Evolutionary conservation across 257 asterid species (phyloP), one percentile per base, ranked within the genome.

Genomic region (Schizonepeta tenuifolia): DNA sequence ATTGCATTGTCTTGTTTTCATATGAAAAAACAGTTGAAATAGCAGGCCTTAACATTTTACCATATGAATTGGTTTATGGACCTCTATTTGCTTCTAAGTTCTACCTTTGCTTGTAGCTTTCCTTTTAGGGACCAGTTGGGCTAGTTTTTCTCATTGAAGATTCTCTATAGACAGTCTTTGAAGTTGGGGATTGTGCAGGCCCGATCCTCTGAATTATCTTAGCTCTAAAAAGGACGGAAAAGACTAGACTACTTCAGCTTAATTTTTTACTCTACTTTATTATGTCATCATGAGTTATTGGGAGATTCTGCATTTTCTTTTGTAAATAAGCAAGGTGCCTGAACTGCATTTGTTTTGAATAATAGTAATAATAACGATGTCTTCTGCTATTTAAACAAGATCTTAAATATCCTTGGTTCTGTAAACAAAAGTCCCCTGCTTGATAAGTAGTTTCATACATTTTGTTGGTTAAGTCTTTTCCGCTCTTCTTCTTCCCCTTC

Each of bases 391-490:
- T 31, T 33, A 26, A 59, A 51, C n/a, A 43, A 56, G 36, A 58
- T 31, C 18, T 57, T 28, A 33, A 68, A 15, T 70, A 14, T 36
- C 21, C 9, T 46, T n/a, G 35, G 73, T 67, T 33, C 47, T 51
- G 3, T 7, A 24, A 66, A 12, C 5, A 62, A 20, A 51, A n/a
- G 26, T n/a, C 28, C 57, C 57, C 10, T 20, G 62, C 53, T 40
- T 7, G 15, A 41, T 41, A 11, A 35, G 17, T 61, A 36, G 65
- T 58, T 22, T 7, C 35, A 7, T 22, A 21, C 18, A 20, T 46
- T 41, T 10, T 60, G 54, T 53, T 14, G 64, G 62, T 13, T 65
- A 28, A 54, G 58, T 69, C 47, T 64, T 24, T 67, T 63, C 53
- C n/a, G 17, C 38, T 66, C 21, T 55, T 10, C 18, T 20, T 36